Evolutionary conservation across 2,329 filamentous ascomycete species (phyloP).

Genomic region (Stemphylium lycopersici): DNA sequence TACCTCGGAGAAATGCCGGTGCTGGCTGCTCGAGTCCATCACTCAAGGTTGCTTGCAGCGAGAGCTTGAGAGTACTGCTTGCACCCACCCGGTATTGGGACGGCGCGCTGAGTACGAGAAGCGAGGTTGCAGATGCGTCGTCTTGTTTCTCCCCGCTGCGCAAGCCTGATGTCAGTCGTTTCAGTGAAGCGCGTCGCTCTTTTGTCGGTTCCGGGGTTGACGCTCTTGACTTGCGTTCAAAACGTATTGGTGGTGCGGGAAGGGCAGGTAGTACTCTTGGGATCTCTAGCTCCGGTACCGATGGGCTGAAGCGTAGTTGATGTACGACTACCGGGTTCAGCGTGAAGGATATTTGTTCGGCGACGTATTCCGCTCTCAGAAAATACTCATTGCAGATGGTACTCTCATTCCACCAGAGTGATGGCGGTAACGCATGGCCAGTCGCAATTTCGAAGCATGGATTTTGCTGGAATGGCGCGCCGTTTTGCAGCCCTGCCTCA

Average conservation of each 20-base stretch:
- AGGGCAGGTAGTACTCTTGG: conserved; percentile 4
- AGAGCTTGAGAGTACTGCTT: conserved; percentile 19
- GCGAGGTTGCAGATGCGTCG: conserved; percentile 19
- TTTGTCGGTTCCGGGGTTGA: conserved; percentile 14
- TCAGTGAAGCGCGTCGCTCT: conserved; percentile 11
- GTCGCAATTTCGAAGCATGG: conserved; percentile 17
- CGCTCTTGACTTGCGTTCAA: conserved; percentile 19
- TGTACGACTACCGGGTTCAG: conserved; percentile 24
- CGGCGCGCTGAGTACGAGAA: conserved; percentile 20
- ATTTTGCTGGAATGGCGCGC: conserved; percentile 12
- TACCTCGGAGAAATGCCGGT: conserved; percentile 26
- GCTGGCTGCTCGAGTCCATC: conserved; percentile 10
- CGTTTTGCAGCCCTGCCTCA: conserved; percentile 14
- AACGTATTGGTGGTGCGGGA: conserved; percentile 13
- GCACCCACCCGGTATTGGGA: conserved; percentile 20
- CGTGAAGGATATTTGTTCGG: conserved; percentile 20
- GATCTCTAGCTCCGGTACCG: conserved; percentile 15
- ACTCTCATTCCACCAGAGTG: conserved; percentile 24
- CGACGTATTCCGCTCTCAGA: conserved; percentile 24
- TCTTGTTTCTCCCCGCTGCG: conserved; percentile 13
- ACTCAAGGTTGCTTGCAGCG: conserved; percentile 15
- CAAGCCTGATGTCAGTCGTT: conserved; percentile 14
- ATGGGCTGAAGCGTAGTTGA: conserved; percentile 26
- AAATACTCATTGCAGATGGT: conserved; percentile 27
- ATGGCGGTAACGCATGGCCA: conserved; percentile 26